A percentile compares a stretch with the other conserved stretches of the same genome.
Conservation (phyloP, 2,329 filamentous ascomycete species). For the Botrytis fabae region DNA sequence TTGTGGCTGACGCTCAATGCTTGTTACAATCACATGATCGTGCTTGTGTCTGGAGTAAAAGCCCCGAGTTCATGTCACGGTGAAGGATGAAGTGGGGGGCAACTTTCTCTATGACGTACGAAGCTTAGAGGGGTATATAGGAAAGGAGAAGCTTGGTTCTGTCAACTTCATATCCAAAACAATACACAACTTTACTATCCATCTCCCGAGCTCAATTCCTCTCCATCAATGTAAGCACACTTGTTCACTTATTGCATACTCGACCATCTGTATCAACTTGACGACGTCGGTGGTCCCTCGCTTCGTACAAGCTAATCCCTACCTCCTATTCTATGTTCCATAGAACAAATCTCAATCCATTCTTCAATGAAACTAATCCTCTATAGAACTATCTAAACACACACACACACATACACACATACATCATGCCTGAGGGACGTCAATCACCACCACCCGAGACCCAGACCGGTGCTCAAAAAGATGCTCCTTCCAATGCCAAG, state of each 20-base stretch:
- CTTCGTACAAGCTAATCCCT: neutral
- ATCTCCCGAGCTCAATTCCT: neutral
- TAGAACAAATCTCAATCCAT: neutral
- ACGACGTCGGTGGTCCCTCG: neutral
- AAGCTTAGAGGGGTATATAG: slow-evolving; percentile 15
- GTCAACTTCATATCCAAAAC: neutral
- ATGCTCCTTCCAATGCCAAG: slow-evolving; percentile 57
- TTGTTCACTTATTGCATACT: neutral
- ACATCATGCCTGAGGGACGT: slow-evolving; percentile 62
- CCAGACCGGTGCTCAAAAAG: slow-evolving; percentile 65
- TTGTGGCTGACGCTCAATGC: neutral
- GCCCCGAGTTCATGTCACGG: neutral
- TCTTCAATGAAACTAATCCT: slow-evolving; percentile 3
- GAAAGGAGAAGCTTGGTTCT: slow-evolving; percentile 5
- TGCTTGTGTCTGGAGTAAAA: neutral
- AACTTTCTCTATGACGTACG: slow-evolving; percentile 11
- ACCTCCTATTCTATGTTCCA: neutral
- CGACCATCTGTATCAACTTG: neutral
- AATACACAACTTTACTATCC: neutral
- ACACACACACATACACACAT: slow-evolving; percentile 32
- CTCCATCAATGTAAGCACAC: slow-evolving; percentile 1
- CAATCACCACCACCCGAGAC: slow-evolving; percentile 75
- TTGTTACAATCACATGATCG: neutral
- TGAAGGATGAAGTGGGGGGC: neutral
- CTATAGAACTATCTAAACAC: neutral